Percentiles rank a stretch among this genome's conserved stretches.
phyloP scores from a whole-genome alignment of 2,329 filamentous ascomycete genomes.

The Penicillium sp. region DNA sequence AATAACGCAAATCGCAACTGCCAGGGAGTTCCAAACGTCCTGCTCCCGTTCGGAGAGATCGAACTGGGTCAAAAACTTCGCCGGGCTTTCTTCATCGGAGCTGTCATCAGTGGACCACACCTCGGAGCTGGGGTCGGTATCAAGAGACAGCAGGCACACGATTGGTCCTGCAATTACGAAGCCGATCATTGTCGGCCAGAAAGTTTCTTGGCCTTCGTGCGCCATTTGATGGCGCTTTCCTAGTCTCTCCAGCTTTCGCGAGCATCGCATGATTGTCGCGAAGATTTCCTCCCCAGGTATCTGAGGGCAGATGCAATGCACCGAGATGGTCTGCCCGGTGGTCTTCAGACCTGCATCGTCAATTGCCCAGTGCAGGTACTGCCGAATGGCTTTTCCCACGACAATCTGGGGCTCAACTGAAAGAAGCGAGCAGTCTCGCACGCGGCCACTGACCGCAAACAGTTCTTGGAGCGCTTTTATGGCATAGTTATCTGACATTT shows the following conservation, averaged over 20 bases:
- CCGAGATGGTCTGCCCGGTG: slow-evolving; percentile 37
- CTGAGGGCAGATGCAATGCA: slow-evolving; percentile 49
- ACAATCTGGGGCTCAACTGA: slow-evolving; percentile 35
- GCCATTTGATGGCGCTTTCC: slow-evolving; percentile 44
- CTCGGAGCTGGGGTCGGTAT: slow-evolving; percentile 37
- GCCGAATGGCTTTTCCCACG: slow-evolving; percentile 44
- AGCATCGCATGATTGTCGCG: slow-evolving; percentile 45
- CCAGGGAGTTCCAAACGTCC: slow-evolving; percentile 63
- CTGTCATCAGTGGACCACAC: slow-evolving; percentile 2
- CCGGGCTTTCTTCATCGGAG: slow-evolving; percentile 23
- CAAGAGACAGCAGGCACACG: slow-evolving; percentile 54
- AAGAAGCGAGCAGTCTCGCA: slow-evolving; percentile 51
- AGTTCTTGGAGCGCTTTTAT: slow-evolving; percentile 53
- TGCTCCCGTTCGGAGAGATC: slow-evolving; percentile 54
- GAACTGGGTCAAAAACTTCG: slow-evolving; percentile 50
- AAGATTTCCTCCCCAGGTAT: slow-evolving; percentile 40
- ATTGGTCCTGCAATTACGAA: slow-evolving; percentile 56
- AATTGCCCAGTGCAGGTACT: slow-evolving; percentile 57
- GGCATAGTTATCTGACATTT: slow-evolving; percentile 50
- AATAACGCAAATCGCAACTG: slow-evolving; percentile 57
- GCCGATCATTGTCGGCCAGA: slow-evolving; percentile 54
- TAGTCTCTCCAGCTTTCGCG: slow-evolving; percentile 46
- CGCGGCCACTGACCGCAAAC: slow-evolving; percentile 52
- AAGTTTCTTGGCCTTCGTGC: slow-evolving; percentile 6
- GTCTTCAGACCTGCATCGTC: slow-evolving; percentile 48